A percentile compares a stretch with the other conserved stretches of the same genome.
These are phyloP conservation scores for Xylaria acuta DNA, from an alignment of 495 filamentous ascomycete genomes.

Conservation along the genomic window DNA sequence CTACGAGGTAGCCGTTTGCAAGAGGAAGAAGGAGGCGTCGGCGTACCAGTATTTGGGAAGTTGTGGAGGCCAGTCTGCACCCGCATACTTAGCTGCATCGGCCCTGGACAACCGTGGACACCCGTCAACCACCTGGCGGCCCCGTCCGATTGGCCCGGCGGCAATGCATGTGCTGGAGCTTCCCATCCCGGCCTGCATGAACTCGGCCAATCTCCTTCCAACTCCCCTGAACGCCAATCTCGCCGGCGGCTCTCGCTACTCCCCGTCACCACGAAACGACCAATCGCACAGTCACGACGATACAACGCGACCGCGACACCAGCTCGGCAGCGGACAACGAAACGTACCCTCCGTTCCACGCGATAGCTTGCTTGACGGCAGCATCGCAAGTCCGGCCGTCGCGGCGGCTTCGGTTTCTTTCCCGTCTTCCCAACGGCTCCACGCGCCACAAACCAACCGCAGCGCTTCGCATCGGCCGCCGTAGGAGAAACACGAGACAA, in stretches of 20 bases:
- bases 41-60: background rate
- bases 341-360: background rate
- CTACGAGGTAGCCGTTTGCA: background rate
- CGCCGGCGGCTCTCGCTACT: constrained; percentile 3
- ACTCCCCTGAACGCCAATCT: constrained; percentile 26
- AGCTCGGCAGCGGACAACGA: background rate
- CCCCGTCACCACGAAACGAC: constrained; percentile 19
- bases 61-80: background rate
- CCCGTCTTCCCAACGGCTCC: constrained; percentile 54
- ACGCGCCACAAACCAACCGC: constrained; percentile 42
- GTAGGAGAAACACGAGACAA: constrained; percentile 33
- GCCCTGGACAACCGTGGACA: background rate
- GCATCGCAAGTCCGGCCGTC: constrained; percentile 42
- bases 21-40: background rate
- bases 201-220: constrained; percentile 25
- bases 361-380: background rate
- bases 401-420: constrained; percentile 45
- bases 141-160: constrained; percentile 7
- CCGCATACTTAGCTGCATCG: background rate
- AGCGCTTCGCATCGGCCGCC: constrained; percentile 44
- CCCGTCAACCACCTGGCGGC: constrained; percentile 12
- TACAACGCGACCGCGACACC: constrained; percentile 6
- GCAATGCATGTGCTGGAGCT: constrained; percentile 17
- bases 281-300: constrained; percentile 1
- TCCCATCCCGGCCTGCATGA: constrained; percentile 25